Conservation (phyloP, 257 asterid species). For the Jacaranda mimosifolia region DNA sequence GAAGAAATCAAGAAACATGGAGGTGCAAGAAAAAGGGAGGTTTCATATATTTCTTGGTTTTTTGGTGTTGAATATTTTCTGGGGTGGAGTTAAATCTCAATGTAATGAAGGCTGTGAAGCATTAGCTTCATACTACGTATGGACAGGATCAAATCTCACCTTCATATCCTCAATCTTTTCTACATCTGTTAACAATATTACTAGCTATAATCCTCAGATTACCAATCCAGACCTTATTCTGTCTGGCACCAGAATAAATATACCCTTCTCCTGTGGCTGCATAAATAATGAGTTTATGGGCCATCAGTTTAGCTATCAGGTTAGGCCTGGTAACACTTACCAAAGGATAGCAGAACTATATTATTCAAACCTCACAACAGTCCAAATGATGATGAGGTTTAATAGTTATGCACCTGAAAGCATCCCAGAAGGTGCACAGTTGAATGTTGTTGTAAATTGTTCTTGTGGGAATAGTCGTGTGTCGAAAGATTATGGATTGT, state of each 20-base stretch:
- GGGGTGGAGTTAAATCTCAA: constrained; percentile 48
- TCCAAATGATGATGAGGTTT: constrained; percentile 62
- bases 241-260: constrained; percentile 48
- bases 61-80: constrained; percentile 29
- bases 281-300: constrained; percentile 55
- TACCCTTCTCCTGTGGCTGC: constrained; percentile 71
- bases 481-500: constrained; percentile 66
- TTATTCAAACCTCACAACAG: constrained; percentile 68
- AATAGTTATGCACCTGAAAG: constrained; percentile 43
- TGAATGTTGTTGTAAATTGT: constrained; percentile 67
- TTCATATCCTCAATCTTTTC: constrained; percentile 52
- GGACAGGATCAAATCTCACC: constrained; percentile 60
- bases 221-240: constrained; percentile 46
- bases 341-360: constrained; percentile 34
- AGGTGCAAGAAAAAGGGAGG: constrained; percentile 28
- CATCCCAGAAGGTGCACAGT: constrained; percentile 37
- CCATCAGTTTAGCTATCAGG: constrained; percentile 51
- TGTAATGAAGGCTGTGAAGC: constrained; percentile 57
- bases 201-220: constrained; percentile 61
- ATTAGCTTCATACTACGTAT: constrained; percentile 68
- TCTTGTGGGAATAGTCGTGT: constrained; percentile 67
- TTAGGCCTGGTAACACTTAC: constrained; percentile 48
- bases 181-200: constrained; percentile 49
- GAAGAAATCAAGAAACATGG: constrained; percentile 29
- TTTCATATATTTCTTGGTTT: constrained; percentile 22